Base-by-base conservation (phyloP, 352 stramenopile genomes). In the Globisporangium nunn region DNA sequence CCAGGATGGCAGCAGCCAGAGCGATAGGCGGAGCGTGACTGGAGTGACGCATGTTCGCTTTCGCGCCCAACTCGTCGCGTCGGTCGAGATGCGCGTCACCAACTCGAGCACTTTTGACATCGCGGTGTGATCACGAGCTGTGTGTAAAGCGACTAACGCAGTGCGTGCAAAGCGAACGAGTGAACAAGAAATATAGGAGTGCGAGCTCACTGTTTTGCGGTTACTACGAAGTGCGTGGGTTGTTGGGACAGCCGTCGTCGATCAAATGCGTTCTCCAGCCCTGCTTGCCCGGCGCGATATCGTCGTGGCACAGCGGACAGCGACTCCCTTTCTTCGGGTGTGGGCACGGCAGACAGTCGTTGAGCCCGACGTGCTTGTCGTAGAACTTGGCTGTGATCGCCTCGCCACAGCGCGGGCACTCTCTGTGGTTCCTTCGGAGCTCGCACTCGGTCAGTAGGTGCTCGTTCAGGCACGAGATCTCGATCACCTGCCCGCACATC, bases 401-500 rank as follows among this genome's bases (percentile, higher is more conserved):
- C 68, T 96, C 86, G 29, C 79, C 75, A 50, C 86, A 96, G 6
- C 81, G 78, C 7, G 71, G 77, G 52, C 86, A 96, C 31, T 88
- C 70, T 49, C 81, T 74, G 60, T 94, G 84, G 66, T 93, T 93
- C 46, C 81, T 74, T 48, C 86, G 84, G 44, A 84, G 72, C 59
- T 96, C 86, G 55, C 91, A 98, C 59, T 97, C 90, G 30, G 68
- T 70, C 41, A 97, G 70, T 31, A 98, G 61, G 59, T 98, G 91
- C 41, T 98, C 90, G 50, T 95, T 93, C 18, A 98, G 63, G 8
- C 75, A 77, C 2, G 81, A 70, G 12, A 98, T 95, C 63, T 98
- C 91, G 55, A 98, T 96, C 53, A 97, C 85, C 68, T 97, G 91
- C 12, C 86, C 86, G 58, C 91, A 98, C 76, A 96, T 93, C 46